Base-by-base conservation (phyloP, 2,329 filamentous ascomycete genomes). In the Talaromyces islandicus region DNA sequence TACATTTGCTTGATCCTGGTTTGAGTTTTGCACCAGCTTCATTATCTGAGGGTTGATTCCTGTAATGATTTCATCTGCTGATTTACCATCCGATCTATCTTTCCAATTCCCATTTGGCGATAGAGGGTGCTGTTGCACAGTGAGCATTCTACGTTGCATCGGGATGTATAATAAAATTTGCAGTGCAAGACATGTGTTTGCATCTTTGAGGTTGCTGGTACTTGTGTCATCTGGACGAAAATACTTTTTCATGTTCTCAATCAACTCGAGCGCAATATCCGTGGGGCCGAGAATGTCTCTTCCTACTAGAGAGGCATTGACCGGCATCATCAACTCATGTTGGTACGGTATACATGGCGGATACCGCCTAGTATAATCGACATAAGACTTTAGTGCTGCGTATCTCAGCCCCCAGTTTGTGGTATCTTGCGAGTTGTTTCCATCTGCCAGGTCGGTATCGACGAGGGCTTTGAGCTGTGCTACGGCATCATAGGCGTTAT, bases 361-460 rank as follows among this genome's bases (percentile, higher is more conserved):
- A 14, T 60, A 66, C 30, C 65, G 66, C 38, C 66, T 61, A 24
- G 60, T 65, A 55, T 64, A 64, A 27, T 68, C 64, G 25, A 61
- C 62, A 2, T 67, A 57, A 7, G 61, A 29, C 21, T 60, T 65
- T 48, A 64, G 65, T 19, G 65, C 64, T 9, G 64, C 61, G 50
- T 66, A 67, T 19, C 65, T 64, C 43, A 66, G 38, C n/a, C 66
- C 66, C 66, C 66, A 68, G 64, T 66, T 65, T 54, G 59, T 58
- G 10, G 64, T 46, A 35, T 66, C 19, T 38, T n/a, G 35, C 35
- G 35, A 38, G 35, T 38, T 38, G 17, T 17, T 38, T n/a, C 43
- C 32, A 56, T 56, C 14, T 56, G n/a, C 46, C 10, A 21, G 51
- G 24, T 7, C 50, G 5, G 19, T 30, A 17, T 60, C 59, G 2